A percentile compares a stretch with the other conserved stretches of the same genome.
phyloP scores from a whole-genome alignment of 2,329 filamentous ascomycete genomes.

The Fusarium musae region DNA sequence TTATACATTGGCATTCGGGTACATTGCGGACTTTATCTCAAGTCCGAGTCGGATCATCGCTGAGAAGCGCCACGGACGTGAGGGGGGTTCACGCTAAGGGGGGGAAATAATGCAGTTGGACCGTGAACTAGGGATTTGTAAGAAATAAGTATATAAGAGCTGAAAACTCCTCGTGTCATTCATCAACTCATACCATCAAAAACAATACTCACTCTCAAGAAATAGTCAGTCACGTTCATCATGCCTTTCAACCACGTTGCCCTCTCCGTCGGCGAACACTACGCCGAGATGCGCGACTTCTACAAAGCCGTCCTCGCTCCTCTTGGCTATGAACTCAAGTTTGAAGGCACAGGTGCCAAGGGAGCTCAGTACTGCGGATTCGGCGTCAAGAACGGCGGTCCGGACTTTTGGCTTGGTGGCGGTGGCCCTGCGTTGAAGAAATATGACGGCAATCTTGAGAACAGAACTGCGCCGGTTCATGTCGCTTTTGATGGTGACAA shows the following conservation, averaged over 20 bases:
- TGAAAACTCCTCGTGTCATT: not conserved
- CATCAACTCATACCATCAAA: not conserved
- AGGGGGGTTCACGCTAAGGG: slow-evolving; percentile 21
- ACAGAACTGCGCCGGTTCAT: slow-evolving; percentile 36
- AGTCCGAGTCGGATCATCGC: slow-evolving; percentile 16
- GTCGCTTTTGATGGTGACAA: slow-evolving; percentile 36
- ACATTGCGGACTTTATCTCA: slow-evolving; percentile 14
- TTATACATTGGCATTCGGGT: not conserved
- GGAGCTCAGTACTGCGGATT: slow-evolving; percentile 38
- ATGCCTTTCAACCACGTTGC: slow-evolving; percentile 40
- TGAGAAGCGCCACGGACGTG: slow-evolving; percentile 1
- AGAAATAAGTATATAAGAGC: slow-evolving; percentile 15
- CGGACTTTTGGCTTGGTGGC: slow-evolving; percentile 44
- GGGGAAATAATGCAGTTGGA: slow-evolving; percentile 8
- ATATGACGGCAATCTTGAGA: slow-evolving; percentile 38
- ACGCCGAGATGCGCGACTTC: slow-evolving; percentile 43
- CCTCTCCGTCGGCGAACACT: slow-evolving; percentile 41
- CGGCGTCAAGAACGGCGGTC: slow-evolving; percentile 19
- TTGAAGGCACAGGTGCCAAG: slow-evolving; percentile 23
- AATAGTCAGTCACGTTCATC: not conserved
- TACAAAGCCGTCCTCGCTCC: slow-evolving; percentile 43
- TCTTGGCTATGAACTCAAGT: slow-evolving; percentile 39
- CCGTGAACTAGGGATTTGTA: slow-evolving; percentile 17
- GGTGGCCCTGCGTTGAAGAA: slow-evolving; percentile 32
- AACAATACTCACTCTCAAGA: not conserved